phyloP scores from a whole-genome alignment of 257 asterid species.

The Solanum lignicaule region DNA sequence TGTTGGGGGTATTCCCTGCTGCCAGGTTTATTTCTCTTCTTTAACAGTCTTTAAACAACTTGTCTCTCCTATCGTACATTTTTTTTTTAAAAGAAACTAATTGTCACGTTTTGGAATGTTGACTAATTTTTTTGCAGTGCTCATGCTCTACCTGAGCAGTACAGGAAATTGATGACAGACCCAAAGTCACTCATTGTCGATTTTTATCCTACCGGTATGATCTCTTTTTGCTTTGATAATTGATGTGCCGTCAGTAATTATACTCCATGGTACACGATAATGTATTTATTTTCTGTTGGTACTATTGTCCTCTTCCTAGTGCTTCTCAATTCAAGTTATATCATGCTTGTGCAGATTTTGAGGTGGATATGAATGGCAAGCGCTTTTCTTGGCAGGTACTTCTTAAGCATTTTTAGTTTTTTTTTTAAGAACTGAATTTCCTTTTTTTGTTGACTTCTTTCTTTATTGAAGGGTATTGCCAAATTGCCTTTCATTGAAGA shows the following conservation, averaged over 20 bases:
- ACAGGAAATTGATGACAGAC: constrained; percentile 33
- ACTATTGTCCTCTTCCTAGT: not conserved
- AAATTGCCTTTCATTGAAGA: constrained; percentile 56
- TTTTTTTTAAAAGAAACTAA: not conserved
- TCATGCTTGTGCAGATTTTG: constrained; percentile 22
- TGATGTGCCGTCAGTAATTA: not conserved
- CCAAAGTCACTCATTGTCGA: constrained; percentile 22
- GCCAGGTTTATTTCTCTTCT: constrained; percentile 24
- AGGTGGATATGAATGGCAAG: constrained; percentile 42
- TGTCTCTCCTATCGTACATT: not conserved
- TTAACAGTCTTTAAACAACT: not conserved
- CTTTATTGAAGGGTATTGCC: constrained; percentile 25
- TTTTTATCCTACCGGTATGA: constrained; percentile 42
- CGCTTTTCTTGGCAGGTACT: constrained; percentile 52
- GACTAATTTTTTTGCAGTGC: constrained; percentile 18
- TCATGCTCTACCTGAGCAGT: constrained; percentile 41
- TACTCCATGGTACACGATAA: not conserved
- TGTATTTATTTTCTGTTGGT: not conserved
- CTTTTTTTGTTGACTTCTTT: not conserved
- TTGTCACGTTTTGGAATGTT: not conserved
- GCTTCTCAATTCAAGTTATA: not conserved
- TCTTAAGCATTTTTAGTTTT: not conserved
- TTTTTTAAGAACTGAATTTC: not conserved
- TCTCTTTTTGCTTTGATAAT: not conserved
- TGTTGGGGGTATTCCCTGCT: constrained; percentile 62